Evolutionary conservation across 2,329 filamentous ascomycete species (phyloP).

Genomic region (Diplodia intermedia): DNA sequence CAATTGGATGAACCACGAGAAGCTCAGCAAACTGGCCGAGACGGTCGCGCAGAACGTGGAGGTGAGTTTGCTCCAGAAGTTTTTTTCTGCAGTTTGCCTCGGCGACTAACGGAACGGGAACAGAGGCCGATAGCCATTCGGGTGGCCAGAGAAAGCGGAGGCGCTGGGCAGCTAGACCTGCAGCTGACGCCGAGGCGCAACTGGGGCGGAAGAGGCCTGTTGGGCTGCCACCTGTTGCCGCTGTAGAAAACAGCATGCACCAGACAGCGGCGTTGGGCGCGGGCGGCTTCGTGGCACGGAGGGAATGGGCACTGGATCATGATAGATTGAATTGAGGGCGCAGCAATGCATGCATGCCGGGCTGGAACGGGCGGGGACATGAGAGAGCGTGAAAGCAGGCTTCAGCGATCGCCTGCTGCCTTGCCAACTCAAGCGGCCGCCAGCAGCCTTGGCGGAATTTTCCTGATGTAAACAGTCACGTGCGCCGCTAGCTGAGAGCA

Average conservation of each 20-base stretch:
- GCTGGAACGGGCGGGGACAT: background rate
- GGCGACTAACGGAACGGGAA: constrained; percentile 23
- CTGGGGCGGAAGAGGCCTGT: constrained; percentile 88
- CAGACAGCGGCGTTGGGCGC: constrained; percentile 25
- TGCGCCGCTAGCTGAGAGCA: constrained; percentile 31
- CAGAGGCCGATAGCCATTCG: constrained; percentile 26
- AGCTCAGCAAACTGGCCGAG: constrained; percentile 83
- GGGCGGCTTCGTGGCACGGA: constrained; percentile 45
- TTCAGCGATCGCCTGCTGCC: constrained; percentile 27
- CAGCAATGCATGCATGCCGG: background rate
- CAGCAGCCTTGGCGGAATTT: constrained; percentile 31
- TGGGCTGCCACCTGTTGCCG: constrained; percentile 90
- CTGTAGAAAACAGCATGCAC: constrained; percentile 56
- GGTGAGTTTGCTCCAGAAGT: constrained; percentile 63
- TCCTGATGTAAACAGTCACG: constrained; percentile 31
- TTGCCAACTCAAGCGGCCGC: constrained; percentile 28
- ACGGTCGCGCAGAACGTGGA: constrained; percentile 89
- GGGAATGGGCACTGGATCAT: constrained; percentile 32
- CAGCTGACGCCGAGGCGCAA: constrained; percentile 76
- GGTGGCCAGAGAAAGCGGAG: constrained; percentile 25
- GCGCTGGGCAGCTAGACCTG: constrained; percentile 65
- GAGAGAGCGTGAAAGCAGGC: background rate
- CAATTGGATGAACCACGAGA: constrained; percentile 84
- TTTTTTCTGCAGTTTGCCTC: background rate
- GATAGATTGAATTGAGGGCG: constrained; percentile 18